These are phyloP conservation scores for Polyplosphaeria fusca DNA, from an alignment of 495 filamentous ascomycete genomes.

Conservation along the genomic window DNA sequence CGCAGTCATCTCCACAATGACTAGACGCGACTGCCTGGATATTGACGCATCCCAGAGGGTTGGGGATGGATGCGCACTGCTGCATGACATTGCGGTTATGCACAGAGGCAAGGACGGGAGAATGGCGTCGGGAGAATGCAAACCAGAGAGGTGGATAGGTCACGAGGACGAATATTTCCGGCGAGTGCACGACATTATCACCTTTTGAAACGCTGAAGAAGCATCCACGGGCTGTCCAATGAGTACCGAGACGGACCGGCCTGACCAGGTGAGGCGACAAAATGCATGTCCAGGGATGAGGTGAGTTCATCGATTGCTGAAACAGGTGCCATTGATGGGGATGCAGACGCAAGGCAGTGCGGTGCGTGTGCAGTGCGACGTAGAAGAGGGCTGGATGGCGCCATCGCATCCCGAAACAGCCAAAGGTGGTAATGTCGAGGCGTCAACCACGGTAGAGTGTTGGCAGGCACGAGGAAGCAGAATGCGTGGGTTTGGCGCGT, in stretches of 20 bases:
- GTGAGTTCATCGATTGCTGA: constrained; percentile 4
- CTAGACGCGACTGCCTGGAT: constrained; percentile 1
- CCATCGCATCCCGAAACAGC: constrained; percentile 4
- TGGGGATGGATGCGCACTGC: background rate
- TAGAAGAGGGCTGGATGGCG: constrained; percentile 11
- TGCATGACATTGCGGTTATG: constrained; percentile 25
- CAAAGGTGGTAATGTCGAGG: constrained; percentile 4
- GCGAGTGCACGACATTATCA: constrained; percentile 3
- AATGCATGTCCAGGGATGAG: constrained; percentile 21
- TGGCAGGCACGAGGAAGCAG: constrained; percentile 21
- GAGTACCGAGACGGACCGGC: background rate
- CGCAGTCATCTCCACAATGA: constrained; percentile 21
- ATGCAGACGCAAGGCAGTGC: constrained; percentile 23
- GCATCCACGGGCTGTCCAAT: constrained; percentile 6
- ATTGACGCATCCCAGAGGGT: constrained; percentile 12
- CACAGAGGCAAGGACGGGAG: constrained; percentile 21
- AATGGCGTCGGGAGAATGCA: background rate
- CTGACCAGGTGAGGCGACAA: constrained; percentile 8
- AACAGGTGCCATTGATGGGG: constrained; percentile 21
- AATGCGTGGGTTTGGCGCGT: constrained; percentile 14
- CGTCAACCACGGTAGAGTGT: constrained; percentile 13
- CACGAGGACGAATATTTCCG: background rate
- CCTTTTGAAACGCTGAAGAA: background rate
- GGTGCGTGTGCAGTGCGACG: constrained; percentile 27
- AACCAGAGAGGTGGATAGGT: constrained; percentile 2